Conservation (phyloP, 2,329 filamentous ascomycete species). For the Diaporthe citri region DNA sequence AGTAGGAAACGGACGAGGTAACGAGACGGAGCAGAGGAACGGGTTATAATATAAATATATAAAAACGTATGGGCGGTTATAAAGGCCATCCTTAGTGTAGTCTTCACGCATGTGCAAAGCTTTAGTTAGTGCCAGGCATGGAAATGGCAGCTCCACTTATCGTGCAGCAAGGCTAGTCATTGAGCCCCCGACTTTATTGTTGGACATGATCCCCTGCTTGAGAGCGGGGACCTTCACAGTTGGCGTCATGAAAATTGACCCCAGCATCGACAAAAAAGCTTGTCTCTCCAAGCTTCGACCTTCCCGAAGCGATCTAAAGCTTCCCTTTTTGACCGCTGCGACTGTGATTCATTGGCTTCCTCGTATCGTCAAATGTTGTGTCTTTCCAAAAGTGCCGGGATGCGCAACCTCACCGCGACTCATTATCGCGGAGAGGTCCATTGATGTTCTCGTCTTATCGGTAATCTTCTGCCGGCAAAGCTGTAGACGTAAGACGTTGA, state of each 20-base stretch:
- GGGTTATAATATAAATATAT: neutral
- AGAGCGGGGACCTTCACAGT: neutral
- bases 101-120: neutral
- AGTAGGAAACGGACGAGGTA: no score
- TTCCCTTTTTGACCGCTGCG: neutral
- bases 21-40: no score
- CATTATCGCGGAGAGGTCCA: neutral
- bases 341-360: neutral
- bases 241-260: neutral
- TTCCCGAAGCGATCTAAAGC: conserved; percentile 1
- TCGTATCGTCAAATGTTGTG: neutral
- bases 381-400: neutral
- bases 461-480: neutral
- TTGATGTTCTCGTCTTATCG: conserved; percentile 17
- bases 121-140: neutral
- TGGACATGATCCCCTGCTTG: neutral
- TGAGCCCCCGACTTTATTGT: neutral
- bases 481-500: neutral
- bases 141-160: neutral
- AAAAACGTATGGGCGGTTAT: neutral
- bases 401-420: neutral
- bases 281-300: neutral
- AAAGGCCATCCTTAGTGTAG: neutral
- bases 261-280: conserved; percentile 5
- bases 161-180: neutral